phyloP scores from a whole-genome alignment of 2,329 filamentous ascomycete genomes.

The Alternaria sp. region DNA sequence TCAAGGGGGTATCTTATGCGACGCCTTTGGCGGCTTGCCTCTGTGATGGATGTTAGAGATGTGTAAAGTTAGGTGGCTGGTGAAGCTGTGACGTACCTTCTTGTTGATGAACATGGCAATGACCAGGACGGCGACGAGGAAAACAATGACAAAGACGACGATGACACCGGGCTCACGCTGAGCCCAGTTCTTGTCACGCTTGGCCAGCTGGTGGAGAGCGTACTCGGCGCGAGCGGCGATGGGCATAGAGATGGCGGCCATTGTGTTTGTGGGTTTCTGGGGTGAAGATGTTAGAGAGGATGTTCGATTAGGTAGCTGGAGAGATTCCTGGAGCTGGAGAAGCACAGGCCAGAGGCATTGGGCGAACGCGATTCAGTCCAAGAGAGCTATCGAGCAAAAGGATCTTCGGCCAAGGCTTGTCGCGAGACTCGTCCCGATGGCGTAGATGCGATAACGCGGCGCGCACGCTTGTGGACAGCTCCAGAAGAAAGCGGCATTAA shows the following conservation, averaged over 20 bases:
- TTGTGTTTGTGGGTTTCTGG: constrained; percentile 42
- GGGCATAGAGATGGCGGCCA: constrained; percentile 51
- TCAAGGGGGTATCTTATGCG: constrained; percentile 26
- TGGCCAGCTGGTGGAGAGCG: constrained; percentile 55
- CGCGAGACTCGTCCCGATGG: constrained; percentile 22
- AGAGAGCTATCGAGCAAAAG: background rate
- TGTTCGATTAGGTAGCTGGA: constrained; percentile 9
- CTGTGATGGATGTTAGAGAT: constrained; percentile 17
- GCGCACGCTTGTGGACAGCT: constrained; percentile 24
- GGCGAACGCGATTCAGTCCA: background rate
- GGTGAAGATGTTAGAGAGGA: constrained; percentile 20
- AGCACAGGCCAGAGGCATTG: constrained; percentile 19
- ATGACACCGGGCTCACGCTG: constrained; percentile 66
- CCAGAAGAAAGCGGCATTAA: constrained; percentile 18
- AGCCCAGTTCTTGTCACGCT: constrained; percentile 66
- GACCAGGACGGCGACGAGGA: constrained; percentile 63
- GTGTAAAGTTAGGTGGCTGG: background rate
- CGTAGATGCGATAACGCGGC: constrained; percentile 19
- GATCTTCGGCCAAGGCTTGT: constrained; percentile 24
- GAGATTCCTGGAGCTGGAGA: constrained; percentile 13
- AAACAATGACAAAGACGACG: constrained; percentile 69
- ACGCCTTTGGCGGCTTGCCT: constrained; percentile 22
- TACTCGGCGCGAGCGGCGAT: constrained; percentile 50
- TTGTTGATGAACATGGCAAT: constrained; percentile 61
- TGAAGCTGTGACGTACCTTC: constrained; percentile 41